Base-by-base conservation (phyloP, 1,139 yeast genomes). In the Geotrichum bryndzae region DNA sequence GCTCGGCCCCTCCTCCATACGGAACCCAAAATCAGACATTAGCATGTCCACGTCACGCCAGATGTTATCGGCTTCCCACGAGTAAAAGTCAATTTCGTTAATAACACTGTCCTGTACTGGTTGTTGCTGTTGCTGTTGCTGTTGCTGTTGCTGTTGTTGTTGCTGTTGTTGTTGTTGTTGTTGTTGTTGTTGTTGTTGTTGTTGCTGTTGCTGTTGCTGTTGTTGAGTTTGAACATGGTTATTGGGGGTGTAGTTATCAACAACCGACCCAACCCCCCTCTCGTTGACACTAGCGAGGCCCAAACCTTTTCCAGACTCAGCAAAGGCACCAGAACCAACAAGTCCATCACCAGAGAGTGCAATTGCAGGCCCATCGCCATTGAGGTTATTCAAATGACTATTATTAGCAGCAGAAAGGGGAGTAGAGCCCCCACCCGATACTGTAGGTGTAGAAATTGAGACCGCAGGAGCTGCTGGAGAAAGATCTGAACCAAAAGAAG, bases 21-120 rank as follows among this genome's bases (percentile, higher is more conserved):
- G 90, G 77, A 92, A 91, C 11, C 97, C 98, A 76, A 91, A 91
- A 71, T 91, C 97, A 68, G 89, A 89, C 97, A 92, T 90, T 64
- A 92, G 89, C 60, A 89, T 80, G 67, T 90, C 96, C 31, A 92
- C 96, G 70, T 92, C 96, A 70, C 87, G 88, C 92, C 96, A 90
- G 15, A 90, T 82, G 68, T 86, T 75, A 63, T 88, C 96, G 48
- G 86, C 84, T 57, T 84, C 85, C 82, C 87, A 81, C 18, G 70
- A 70, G 46, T 69, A 68, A 45, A 54, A 59, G 31, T 58, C 62
- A 15, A 60, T 33, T 6, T 59, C 62, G 53, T 60, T 60, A 2
- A 60, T 27, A 2, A 60, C 54, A 54, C 55, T 56, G n/a, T 60
- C 59, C 33, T 45, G 56, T 4, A 45, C 33, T n/a, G 50, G 48